These are phyloP conservation scores for Cyclaneusma minus DNA, from an alignment of 2,329 filamentous ascomycete genomes.

Conservation along the genomic window DNA sequence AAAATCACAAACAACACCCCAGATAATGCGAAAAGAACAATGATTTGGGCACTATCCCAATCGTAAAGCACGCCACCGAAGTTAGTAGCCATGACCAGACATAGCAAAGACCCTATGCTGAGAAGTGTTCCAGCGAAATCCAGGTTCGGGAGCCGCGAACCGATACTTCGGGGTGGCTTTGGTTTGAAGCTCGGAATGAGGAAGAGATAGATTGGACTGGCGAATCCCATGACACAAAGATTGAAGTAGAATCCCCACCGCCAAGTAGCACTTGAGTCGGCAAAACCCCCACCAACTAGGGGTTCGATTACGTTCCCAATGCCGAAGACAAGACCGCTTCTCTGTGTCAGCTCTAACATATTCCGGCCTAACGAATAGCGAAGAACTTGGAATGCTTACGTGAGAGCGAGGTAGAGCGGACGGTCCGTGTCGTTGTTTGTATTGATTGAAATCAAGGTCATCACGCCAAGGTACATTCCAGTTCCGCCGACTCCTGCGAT, in stretches of 20 bases:
- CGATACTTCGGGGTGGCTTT: too few relatives aligned
- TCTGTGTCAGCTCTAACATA: too few relatives aligned
- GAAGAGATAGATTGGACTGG: slow-evolving; percentile 23
- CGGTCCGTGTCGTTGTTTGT: slow-evolving; percentile 19
- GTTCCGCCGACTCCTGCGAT: slow-evolving; percentile 28
- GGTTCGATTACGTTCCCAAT: slow-evolving; percentile 30
- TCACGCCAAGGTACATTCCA: slow-evolving; percentile 28
- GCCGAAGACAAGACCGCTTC: slow-evolving; percentile 25
- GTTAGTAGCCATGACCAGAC: slow-evolving; percentile 19
- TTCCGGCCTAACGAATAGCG: background rate
- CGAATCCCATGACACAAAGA: slow-evolving; percentile 27
- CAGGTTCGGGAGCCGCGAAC: slow-evolving; percentile 6
- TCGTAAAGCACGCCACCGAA: slow-evolving; percentile 18
- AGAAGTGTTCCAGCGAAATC: slow-evolving; percentile 17
- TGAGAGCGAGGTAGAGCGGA: slow-evolving; percentile 19
- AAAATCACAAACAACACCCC: slow-evolving; percentile 18
- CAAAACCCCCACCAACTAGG: slow-evolving; percentile 30
- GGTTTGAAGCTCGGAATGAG: slow-evolving; percentile 26
- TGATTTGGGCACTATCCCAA: slow-evolving; percentile 15
- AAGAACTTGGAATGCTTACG: too few relatives aligned
- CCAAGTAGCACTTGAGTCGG: slow-evolving; percentile 26
- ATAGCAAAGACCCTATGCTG: slow-evolving; percentile 17
- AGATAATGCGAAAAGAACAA: slow-evolving; percentile 26
- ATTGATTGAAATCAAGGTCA: slow-evolving; percentile 26
- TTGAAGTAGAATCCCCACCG: slow-evolving; percentile 40